These are phyloP conservation scores for Geosmithia morbida DNA, from an alignment of 2,329 filamentous ascomycete genomes.

Conservation along the genomic window DNA sequence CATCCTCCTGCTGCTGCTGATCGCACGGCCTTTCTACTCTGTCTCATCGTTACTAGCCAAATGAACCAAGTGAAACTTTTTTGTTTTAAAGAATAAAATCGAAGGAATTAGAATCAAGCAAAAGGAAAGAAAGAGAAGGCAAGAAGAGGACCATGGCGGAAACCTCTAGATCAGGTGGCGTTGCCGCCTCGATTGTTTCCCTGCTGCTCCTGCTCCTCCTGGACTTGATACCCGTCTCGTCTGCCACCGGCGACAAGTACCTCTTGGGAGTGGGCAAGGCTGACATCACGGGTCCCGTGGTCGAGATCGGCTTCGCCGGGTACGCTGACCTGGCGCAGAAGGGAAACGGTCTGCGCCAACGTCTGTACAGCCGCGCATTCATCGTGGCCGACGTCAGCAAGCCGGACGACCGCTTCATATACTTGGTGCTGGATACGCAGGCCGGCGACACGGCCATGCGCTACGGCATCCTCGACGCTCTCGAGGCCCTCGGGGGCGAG, in stretches of 20 bases:
- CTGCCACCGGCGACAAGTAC: conserved; percentile 19
- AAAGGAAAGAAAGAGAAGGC: no score
- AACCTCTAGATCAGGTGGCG: no score
- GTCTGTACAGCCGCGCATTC: conserved; percentile 80
- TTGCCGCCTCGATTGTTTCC: background rate
- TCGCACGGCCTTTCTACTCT: no score
- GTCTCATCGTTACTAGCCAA: no score
- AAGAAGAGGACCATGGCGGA: no score
- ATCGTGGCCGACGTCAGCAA: conserved; percentile 59
- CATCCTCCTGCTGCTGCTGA: no score
- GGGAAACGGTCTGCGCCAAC: conserved; percentile 73
- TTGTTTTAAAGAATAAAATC: no score
- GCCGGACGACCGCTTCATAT: conserved; percentile 62
- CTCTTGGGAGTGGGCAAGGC: conserved; percentile 42
- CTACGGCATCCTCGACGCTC: conserved; percentile 68
- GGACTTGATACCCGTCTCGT: background rate
- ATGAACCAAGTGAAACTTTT: no score
- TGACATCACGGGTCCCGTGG: conserved; percentile 58
- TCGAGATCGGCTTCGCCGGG: conserved; percentile 83
- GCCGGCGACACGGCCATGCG: conserved; percentile 82
- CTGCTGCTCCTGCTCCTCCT: background rate
- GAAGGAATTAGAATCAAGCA: no score
- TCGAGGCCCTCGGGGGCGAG: conserved; percentile 53
- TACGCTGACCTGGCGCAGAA: conserved; percentile 78
- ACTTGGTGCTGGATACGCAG: conserved; percentile 75